Evolutionary conservation across 768 basidiomycete genomes (phyloP), one percentile per base, ranked within the genome.

Genomic region (Lactarius pseudohatsudake): DNA sequence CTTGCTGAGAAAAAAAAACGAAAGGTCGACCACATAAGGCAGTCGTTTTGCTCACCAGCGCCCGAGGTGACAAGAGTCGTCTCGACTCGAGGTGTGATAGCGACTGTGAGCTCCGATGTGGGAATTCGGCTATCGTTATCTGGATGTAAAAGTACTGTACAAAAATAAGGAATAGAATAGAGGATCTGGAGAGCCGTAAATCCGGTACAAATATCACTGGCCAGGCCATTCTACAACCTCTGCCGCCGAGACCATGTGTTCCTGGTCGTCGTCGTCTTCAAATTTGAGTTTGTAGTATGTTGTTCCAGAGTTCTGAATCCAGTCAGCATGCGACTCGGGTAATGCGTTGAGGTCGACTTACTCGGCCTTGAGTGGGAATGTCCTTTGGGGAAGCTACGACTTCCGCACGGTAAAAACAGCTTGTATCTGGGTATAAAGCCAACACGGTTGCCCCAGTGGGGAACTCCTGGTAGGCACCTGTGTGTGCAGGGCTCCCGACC

Each of bases 341-440:
- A 26, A 26, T 75, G 75, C 55, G 18, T 54, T 34, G n/a, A 26
- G 59, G 57, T 47, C 60, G 36, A 64, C 80, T 76, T 67, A 83
- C 82, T 30, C 82, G 75, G 61, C 75, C 74, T 4, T 72, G 65
- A 0, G 76, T 74, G 30, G 75, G 77, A 34, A 78, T 72, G 59
- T 82, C 83, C 57, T 72, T 77, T 5, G 90, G 91, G 11, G 85
- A 84, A n/a, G 85, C 81, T 56, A 92, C 81, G 7, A 94, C 91
- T 72, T 92, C 89, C 8, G 92, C 92, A 32, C 90, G 88, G 72
- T 94, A 94, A 79, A 94, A 94, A 74, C 90, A 92, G 71, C 91
- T 94, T 0, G 92, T 94, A 73, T 94, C 92, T 0, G 92, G 92
- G 76, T 93, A 94, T n/a, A 94, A 79, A 1, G 91, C 92, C 84